phyloP scores from a whole-genome alignment of 768 basidiomycete genomes.

The Termitomyces sp. region DNA sequence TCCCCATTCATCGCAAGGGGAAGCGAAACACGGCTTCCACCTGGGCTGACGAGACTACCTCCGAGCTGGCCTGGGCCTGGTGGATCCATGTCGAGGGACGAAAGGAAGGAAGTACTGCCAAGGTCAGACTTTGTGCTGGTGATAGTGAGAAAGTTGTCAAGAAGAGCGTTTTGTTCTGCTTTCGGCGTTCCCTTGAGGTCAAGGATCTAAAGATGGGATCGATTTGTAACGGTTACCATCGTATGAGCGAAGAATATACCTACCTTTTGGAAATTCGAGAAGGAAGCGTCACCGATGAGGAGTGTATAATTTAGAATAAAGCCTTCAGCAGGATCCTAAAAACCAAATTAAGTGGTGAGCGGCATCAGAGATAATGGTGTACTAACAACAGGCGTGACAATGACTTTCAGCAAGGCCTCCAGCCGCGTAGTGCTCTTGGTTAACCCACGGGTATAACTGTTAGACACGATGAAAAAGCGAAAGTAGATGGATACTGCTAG shows the following conservation, averaged over 20 bases:
- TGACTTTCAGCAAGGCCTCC: constrained; percentile 92
- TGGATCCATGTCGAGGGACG: constrained; percentile 95
- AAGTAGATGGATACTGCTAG: constrained; percentile 3
- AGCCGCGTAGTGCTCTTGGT: constrained; percentile 76
- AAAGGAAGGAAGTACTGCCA: constrained; percentile 87
- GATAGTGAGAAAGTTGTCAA: constrained; percentile 87
- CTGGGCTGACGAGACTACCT: constrained; percentile 60
- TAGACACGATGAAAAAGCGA: constrained; percentile 1
- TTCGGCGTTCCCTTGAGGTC: constrained; percentile 93
- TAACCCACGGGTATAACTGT: constrained; percentile 78
- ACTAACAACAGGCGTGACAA: constrained; percentile 86
- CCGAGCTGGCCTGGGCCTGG: constrained; percentile 39
- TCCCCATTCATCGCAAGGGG: constrained; percentile 40
- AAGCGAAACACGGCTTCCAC: constrained; percentile 55
- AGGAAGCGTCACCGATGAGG: constrained; percentile 90
- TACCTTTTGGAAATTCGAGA: constrained; percentile 98
- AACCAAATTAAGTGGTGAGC: background rate
- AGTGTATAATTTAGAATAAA: constrained; percentile 96
- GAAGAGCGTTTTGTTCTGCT: constrained; percentile 78
- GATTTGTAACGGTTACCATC: background rate
- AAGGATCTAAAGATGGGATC: constrained; percentile 59
- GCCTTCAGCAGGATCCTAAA: constrained; percentile 83
- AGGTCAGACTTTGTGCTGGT: constrained; percentile 92
- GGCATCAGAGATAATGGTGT: background rate
- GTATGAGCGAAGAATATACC: background rate